Evolutionary conservation across 1,139 yeast species (phyloP), one percentile per base, ranked within the genome.

Genomic region (Candida sanyaensis): DNA sequence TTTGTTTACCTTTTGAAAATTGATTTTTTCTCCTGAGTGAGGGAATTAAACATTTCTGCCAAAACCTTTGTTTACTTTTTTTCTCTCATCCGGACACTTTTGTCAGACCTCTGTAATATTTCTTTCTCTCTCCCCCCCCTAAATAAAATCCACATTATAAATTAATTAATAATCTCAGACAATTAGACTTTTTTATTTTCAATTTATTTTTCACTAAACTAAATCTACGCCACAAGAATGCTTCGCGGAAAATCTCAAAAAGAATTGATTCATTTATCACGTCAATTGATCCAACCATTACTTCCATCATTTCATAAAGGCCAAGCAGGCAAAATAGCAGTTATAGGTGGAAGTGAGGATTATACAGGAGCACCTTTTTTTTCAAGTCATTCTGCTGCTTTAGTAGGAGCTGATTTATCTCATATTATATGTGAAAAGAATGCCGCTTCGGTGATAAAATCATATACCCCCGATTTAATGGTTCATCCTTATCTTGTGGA

Each of bases 341-440:
- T 93, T 0, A 80, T 93, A 50, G 99, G 99, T 11, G 99, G 99
- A 1, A 86, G 95, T 63, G 95, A 88, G 62, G 97, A 92, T 61
- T 90, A 88, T 63, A 92, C 98, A 0, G 99, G 99, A 0, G 99
- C 99, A 0, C 99, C 99, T 2, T 93, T 76, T 68, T 93, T 93
- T 64, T 80, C 96, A 27, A 86, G 95, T 10, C 85, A 88, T 62
- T 88, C 97, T 1, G 82, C 96, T 1, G 88, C 96, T 2, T 68
- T 87, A 30, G 78, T 87, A 43, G 99, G 99, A 0, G 88, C 93
- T 39, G 99, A 93, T 61, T 74, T 93, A 71, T 81, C 93, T 31
- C 98, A 93, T 66, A 78, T 93, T 6, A 76, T 93, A 8, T 92
- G 98, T 68, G 96, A 90, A 57, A 68, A 72, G 47, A 69, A 69